Percentiles rank a stretch among this genome's conserved stretches.
These are phyloP conservation scores for Vararia minispora DNA, from an alignment of 768 basidiomycete species.

Conservation along the genomic window DNA sequence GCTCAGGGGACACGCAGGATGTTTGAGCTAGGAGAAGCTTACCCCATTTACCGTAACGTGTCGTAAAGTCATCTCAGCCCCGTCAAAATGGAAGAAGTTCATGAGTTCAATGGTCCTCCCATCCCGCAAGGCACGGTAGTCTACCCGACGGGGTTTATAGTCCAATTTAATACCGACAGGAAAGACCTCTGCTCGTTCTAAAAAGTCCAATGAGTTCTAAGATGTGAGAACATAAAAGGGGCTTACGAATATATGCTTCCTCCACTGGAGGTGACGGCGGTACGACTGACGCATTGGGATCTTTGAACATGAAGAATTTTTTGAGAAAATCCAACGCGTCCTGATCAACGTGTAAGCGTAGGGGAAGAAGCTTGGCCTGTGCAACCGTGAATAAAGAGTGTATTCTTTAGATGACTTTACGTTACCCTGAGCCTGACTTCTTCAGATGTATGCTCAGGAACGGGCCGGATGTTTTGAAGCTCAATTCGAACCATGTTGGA, in stretches of 20 bases:
- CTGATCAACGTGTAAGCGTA: slow-evolving; percentile 93
- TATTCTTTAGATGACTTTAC: slow-evolving; percentile 18
- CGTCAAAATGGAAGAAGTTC: slow-evolving; percentile 99
- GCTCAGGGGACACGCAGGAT: slow-evolving; percentile 1
- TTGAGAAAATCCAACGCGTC: slow-evolving; percentile 98
- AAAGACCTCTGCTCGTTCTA: slow-evolving; percentile 91
- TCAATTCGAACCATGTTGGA: slow-evolving; percentile 93
- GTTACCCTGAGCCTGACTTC: slow-evolving; percentile 71
- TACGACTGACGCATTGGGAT: slow-evolving; percentile 33
- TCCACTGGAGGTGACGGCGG: slow-evolving; percentile 26
- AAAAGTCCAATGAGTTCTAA: background rate
- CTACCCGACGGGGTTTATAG: slow-evolving; percentile 95
- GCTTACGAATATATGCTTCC: slow-evolving; percentile 68
- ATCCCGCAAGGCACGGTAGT: slow-evolving; percentile 82
- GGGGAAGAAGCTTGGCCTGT: slow-evolving; percentile 82
- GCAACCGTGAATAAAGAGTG: slow-evolving; percentile 2
- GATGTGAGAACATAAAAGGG: background rate
- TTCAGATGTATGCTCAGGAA: slow-evolving; percentile 51
- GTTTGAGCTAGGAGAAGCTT: slow-evolving; percentile 21
- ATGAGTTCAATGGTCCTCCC: slow-evolving; percentile 94
- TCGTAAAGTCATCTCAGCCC: slow-evolving; percentile 93
- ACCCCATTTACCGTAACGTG: slow-evolving; percentile 90
- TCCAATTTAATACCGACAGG: slow-evolving; percentile 93
- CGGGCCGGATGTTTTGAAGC: slow-evolving; percentile 62
- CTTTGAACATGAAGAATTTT: slow-evolving; percentile 87